phyloP scores from a whole-genome alignment of 2,329 filamentous ascomycete genomes.

The Botrytis pseudocinerea region DNA sequence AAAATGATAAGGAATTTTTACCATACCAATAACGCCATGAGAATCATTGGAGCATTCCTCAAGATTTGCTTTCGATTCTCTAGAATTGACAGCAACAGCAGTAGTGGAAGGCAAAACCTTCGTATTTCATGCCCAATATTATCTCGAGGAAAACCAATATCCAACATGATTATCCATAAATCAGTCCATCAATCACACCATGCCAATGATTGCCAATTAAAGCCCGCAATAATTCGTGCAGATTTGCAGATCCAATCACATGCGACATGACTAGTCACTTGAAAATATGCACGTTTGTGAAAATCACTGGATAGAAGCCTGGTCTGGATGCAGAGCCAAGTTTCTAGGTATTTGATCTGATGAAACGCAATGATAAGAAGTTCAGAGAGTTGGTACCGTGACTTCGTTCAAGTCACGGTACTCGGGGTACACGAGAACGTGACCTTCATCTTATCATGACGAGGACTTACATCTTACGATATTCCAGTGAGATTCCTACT shows the following conservation, averaged over 20 bases:
- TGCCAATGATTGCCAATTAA: not conserved
- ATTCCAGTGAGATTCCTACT: not conserved
- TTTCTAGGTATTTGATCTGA: not conserved
- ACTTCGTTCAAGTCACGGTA: not conserved
- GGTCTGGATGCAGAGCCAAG: conserved; percentile 2
- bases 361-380: not conserved
- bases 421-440: conserved; percentile 9
- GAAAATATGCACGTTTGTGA: conserved; percentile 1
- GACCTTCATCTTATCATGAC: not conserved
- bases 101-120: conserved; percentile 10
- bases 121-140: not conserved
- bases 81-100: not conserved
- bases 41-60: not conserved
- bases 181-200: conserved; percentile 1
- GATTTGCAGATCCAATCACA: conserved; percentile 8
- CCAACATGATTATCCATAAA: not conserved
- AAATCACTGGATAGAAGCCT: not conserved
- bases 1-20: not conserved
- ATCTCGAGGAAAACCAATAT: not conserved
- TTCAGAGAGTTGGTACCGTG: not conserved
- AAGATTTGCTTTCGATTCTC: not conserved
- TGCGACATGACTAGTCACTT: conserved; percentile 8
- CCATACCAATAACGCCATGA: not conserved
- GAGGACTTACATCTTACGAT: not conserved
- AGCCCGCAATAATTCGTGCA: not conserved